Evolutionary conservation across 2,329 filamentous ascomycete genomes (phyloP), one percentile per base, ranked within the genome.

Genomic region (Sporothrix pallida): DNA sequence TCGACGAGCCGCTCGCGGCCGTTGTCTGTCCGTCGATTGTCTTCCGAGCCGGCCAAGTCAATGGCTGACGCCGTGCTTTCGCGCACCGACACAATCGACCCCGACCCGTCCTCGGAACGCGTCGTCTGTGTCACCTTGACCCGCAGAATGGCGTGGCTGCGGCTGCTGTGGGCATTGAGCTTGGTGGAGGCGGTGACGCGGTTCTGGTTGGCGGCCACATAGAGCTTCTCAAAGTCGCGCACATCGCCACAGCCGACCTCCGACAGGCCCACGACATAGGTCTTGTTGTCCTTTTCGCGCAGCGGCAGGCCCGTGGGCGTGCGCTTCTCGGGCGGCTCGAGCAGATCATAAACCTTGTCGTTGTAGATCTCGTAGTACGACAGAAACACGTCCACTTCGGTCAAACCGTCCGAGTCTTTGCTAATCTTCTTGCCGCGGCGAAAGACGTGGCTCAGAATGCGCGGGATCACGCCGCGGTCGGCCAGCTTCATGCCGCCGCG

Each of bases 321-420:
- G 70, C 96, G 92, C 84, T 94, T 97, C 81, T 98, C 95, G 0
- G 91, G 92, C 0, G 94, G 86, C 80, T 97, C 93, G 77, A 98
- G 93, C 46, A 98, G 85, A 80, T 98, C 95, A 79, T 91, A 97
- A 23, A 97, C 94, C 80, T 95, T 95, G 84, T 98, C 95, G 81
- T 97, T 97, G 83, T 98, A 98, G 77, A 98, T 97, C 81, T 98
- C 95, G 83, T 97, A 97, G 83, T 98, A 98, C 42, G 93, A 95
- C 79, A 98, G 87, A 13, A 89, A 86, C 17, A 97, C 93, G 9
- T 89, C 85, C 26, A 97, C 93, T 1, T 84, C 86, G 0, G 91
- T 95, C 70, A 89, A 85, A 12, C 91, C 93, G 4, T 87, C 85
- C 1, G 90, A 88, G 79, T 97, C 94, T 82, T 95, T 96, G 76